Evolutionary conservation across 257 asterid species (phyloP).

Genomic region (Solanum sitiens): DNA sequence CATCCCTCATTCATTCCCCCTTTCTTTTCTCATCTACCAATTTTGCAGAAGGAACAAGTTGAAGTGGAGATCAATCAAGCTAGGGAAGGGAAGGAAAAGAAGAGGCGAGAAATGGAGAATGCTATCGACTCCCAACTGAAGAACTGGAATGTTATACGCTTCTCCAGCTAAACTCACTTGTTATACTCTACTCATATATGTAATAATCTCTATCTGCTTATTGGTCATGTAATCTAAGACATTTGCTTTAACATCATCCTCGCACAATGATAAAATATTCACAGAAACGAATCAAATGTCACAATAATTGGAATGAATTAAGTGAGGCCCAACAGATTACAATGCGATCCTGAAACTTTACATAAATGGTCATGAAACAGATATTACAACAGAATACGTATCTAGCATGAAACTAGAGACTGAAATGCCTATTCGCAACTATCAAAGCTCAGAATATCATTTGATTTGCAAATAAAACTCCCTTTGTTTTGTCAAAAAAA

Average conservation of each 20-base stretch:
- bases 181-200: not conserved
- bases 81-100: conserved; percentile 19
- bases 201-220: not conserved
- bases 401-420: not conserved
- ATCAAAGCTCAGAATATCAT: not conserved
- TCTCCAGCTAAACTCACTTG: not conserved
- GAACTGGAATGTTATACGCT: conserved; percentile 20
- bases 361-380: not conserved
- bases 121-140: conserved; percentile 39
- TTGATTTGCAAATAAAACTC: not conserved
- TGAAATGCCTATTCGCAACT: not conserved
- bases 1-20: not conserved
- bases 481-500: not conserved
- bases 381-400: not conserved
- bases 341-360: not conserved
- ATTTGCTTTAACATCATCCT: not conserved
- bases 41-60: conserved; percentile 21
- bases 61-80: conserved; percentile 16
- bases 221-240: not conserved
- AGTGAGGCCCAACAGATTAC: not conserved
- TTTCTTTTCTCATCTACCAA: not conserved
- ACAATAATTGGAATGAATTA: not conserved
- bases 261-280: not conserved
- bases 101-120: conserved; percentile 32
- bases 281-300: not conserved